Percentiles rank a stretch among this genome's conserved stretches.
Conservation (phyloP, 139 green algal species). For the Coelastrella sp. region DNA sequence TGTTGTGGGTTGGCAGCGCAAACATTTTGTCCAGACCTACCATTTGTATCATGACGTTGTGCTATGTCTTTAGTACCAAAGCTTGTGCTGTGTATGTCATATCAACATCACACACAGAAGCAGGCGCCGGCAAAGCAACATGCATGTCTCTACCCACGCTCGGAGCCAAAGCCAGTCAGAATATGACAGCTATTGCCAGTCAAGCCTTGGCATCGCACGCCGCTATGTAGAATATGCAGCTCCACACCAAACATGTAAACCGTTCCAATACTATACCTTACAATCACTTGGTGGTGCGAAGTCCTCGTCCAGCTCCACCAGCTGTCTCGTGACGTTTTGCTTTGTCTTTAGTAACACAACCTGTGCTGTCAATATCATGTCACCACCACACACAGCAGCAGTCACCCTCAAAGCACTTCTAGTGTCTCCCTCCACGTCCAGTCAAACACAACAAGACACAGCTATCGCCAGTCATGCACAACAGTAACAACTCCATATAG, state of each 20-base stretch:
- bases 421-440: too few relatives aligned
- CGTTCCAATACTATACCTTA: neutral
- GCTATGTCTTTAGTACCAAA: neutral
- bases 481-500: neutral
- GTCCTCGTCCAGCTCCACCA: neutral
- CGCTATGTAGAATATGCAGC: too few relatives aligned
- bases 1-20: neutral
- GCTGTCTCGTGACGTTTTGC: neutral
- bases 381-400: constrained; percentile 9
- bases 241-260: too few relatives aligned
- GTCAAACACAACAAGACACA: too few relatives aligned
- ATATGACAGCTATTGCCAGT: too few relatives aligned
- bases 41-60: neutral
- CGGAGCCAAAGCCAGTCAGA: too few relatives aligned
- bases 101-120: constrained; percentile 17
- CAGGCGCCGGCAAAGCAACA: neutral
- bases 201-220: too few relatives aligned
- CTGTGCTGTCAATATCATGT: constrained; percentile 8
- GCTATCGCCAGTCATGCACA: too few relatives aligned
- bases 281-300: constrained; percentile 24
- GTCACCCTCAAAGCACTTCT: neutral
- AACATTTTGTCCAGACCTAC: constrained; percentile 7
- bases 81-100: constrained; percentile 8
- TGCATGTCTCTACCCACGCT: too few relatives aligned
- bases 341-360: neutral